These are phyloP conservation scores for Alliaria petiolata DNA, from an alignment of 345 rosid species.

Conservation along the genomic window DNA sequence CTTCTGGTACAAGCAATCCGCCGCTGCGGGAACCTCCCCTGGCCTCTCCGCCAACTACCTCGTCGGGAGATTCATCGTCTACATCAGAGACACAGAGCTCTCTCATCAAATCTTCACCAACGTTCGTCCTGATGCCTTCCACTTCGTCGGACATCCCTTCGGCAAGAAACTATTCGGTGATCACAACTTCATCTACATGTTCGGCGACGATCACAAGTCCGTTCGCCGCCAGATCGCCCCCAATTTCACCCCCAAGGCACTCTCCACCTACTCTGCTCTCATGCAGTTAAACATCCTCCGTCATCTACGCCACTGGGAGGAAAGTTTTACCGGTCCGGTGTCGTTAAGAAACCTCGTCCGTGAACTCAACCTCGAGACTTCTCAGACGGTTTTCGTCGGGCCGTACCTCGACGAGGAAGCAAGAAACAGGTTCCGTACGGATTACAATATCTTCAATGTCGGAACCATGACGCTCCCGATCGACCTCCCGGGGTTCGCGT, in stretches of 20 bases:
- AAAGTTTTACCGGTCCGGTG: conserved; percentile 25
- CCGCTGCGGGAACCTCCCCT: conserved; percentile 10
- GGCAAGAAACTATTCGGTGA: conserved; percentile 87
- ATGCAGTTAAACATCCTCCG: conserved; percentile 65
- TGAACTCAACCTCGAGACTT: conserved; percentile 80
- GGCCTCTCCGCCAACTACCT: conserved; percentile 73
- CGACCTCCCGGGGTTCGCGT: conserved; percentile 69
- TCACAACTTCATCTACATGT: conserved; percentile 77
- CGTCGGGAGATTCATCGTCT: conserved; percentile 64
- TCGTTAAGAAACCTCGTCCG: conserved; percentile 51
- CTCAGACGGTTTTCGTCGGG: conserved; percentile 85
- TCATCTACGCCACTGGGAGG: conserved; percentile 58
- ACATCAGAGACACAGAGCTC: conserved; percentile 56
- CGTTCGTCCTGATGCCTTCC: conserved; percentile 80
- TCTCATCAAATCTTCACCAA: conserved; percentile 69
- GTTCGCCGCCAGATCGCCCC: conserved; percentile 83
- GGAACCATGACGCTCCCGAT: conserved; percentile 71
- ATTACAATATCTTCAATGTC: conserved; percentile 70
- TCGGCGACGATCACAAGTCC: conserved; percentile 79
- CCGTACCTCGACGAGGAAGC: conserved; percentile 46
- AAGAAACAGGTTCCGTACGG: conserved; percentile 40
- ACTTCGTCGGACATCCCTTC: conserved; percentile 74
- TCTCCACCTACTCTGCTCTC: conserved; percentile 57
- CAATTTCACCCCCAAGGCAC: conserved; percentile 69
- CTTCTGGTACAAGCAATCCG: conserved; percentile 74